phyloP scores from a whole-genome alignment of 257 asterid species.

The Osmanthus fragrans region DNA sequence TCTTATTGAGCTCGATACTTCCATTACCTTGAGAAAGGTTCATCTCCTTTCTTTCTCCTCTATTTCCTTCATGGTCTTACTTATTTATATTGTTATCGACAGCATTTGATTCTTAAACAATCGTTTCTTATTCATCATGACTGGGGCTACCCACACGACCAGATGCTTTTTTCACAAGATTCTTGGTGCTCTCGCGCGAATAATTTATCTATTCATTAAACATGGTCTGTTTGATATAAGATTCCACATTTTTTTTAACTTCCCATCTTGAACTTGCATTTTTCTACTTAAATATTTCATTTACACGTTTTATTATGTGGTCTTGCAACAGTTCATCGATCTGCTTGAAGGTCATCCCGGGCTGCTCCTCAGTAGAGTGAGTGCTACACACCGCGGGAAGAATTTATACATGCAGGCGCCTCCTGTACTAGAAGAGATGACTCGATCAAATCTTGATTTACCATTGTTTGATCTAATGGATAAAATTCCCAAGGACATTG shows the following conservation, averaged over 20 bases:
- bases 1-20: slow-evolving; percentile 79
- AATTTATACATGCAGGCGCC: slow-evolving; percentile 97
- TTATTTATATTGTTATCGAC: not conserved
- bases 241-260: not conserved
- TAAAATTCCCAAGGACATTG: slow-evolving; percentile 49
- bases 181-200: too few relatives aligned
- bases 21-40: slow-evolving; percentile 78
- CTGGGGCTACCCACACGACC: not conserved
- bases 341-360: slow-evolving; percentile 80
- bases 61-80: not conserved
- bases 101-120: not conserved
- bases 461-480: slow-evolving; percentile 77
- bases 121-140: not conserved
- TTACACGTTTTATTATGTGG: slow-evolving; percentile 9
- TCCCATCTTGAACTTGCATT: not conserved
- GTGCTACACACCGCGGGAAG: slow-evolving; percentile 72
- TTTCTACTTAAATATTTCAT: not conserved
- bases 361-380: slow-evolving; percentile 71
- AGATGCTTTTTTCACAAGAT: not conserved
- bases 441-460: slow-evolving; percentile 73
- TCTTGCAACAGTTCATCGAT: slow-evolving; percentile 71
- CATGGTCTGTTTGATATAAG: not conserved
- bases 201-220: not conserved
- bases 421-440: slow-evolving; percentile 86
- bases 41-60: slow-evolving; percentile 21